Percentiles rank a stretch among this genome's conserved stretches.
Conservation (phyloP, 2,329 filamentous ascomycete genomes). For the Spiromastix sp. region DNA sequence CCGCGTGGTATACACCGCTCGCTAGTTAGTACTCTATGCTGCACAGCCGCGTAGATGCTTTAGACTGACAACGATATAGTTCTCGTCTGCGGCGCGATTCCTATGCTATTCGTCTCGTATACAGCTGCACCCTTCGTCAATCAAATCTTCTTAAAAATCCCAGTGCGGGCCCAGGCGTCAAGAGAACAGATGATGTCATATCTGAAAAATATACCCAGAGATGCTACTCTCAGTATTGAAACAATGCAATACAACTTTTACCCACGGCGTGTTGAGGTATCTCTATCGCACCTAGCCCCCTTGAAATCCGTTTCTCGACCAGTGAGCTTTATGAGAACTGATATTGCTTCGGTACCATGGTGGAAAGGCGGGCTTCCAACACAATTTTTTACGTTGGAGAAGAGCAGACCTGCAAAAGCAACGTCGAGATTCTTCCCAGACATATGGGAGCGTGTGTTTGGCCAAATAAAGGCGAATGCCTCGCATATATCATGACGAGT, state of each 20-base stretch:
- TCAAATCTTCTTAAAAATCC: constrained; percentile 60
- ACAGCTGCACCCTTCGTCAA: constrained; percentile 61
- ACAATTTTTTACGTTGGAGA: constrained; percentile 29
- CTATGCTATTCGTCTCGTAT: constrained; percentile 54
- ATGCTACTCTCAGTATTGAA: constrained; percentile 33
- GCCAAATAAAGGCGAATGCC: constrained; percentile 25
- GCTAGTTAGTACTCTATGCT: constrained; percentile 27
- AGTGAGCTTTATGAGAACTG: constrained; percentile 31
- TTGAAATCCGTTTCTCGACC: constrained; percentile 27
- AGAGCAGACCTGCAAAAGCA: constrained; percentile 26
- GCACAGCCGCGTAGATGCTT: too few species aligned
- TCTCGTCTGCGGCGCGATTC: constrained; percentile 50
- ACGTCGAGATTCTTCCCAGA: constrained; percentile 33
- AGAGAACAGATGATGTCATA: constrained; percentile 36
- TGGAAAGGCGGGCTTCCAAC: constrained; percentile 26
- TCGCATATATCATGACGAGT: too few species aligned
- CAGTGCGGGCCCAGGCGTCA: constrained; percentile 53
- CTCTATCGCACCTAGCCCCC: constrained; percentile 30
- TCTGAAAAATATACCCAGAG: constrained; percentile 33
- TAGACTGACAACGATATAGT: too few species aligned
- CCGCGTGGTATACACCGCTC: constrained; percentile 32
- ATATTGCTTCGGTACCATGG: constrained; percentile 25
- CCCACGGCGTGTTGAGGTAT: constrained; percentile 31
- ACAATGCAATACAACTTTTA: constrained; percentile 37
- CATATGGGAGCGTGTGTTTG: constrained; percentile 33